phyloP scores from a whole-genome alignment of 2,329 filamentous ascomycete genomes.

The Fusarium tuaranense region DNA sequence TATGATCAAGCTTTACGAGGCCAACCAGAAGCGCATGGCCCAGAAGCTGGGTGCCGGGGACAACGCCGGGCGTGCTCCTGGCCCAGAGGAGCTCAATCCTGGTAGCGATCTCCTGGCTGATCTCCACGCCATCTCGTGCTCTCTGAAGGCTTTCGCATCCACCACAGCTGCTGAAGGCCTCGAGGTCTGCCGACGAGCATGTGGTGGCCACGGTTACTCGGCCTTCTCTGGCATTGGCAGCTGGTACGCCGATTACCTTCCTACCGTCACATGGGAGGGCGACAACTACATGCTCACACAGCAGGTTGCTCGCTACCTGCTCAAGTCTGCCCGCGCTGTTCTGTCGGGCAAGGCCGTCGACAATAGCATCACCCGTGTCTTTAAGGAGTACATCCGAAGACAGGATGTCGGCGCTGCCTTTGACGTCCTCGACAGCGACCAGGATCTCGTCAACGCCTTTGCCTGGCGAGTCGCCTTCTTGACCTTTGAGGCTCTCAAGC shows the following conservation, averaged over 20 bases:
- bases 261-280: slow-evolving; percentile 78
- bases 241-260: slow-evolving; percentile 81
- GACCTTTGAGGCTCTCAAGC: slow-evolving; percentile 80
- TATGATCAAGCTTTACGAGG: slow-evolving; percentile 80
- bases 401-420: slow-evolving; percentile 79
- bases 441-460: slow-evolving; percentile 79
- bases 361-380: slow-evolving; percentile 62
- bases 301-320: slow-evolving; percentile 80
- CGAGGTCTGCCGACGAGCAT: slow-evolving; percentile 79
- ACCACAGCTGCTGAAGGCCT: slow-evolving; percentile 80
- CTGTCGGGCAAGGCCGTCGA: slow-evolving; percentile 67
- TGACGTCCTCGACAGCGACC: slow-evolving; percentile 77
- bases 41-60: slow-evolving; percentile 53
- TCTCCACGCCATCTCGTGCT: slow-evolving; percentile 81
- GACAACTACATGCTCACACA: slow-evolving; percentile 88
- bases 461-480: slow-evolving; percentile 81
- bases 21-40: slow-evolving; percentile 77
- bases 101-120: slow-evolving; percentile 78
- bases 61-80: slow-evolving; percentile 65
- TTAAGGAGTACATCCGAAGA: slow-evolving; percentile 72
- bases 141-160: slow-evolving; percentile 79
- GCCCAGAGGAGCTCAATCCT: slow-evolving; percentile 72
- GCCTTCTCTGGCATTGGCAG: slow-evolving; percentile 81
- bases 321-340: slow-evolving; percentile 80
- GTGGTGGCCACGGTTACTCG: slow-evolving; percentile 82